Percentiles rank a stretch among this genome's conserved stretches.
Conservation (phyloP, 331 rosid species). For the Spiraea crenata region DNA sequence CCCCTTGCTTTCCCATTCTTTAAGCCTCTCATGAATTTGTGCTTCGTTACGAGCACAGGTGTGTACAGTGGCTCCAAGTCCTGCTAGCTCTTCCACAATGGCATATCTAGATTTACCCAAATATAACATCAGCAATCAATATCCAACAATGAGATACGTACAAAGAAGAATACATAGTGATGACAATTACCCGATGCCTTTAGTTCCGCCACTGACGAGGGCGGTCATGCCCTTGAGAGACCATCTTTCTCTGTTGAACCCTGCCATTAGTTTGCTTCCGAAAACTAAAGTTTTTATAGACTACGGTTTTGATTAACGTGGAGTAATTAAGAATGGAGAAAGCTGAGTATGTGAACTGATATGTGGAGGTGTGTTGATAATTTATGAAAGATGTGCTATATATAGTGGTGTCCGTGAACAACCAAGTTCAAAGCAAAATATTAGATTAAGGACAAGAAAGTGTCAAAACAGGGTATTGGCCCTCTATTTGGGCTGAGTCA, state of each 20-base stretch:
- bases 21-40: constrained; percentile 42
- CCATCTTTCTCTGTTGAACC: constrained; percentile 2
- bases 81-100: constrained; percentile 61
- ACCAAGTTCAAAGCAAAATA: no score
- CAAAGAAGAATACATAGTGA: no score
- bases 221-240: constrained; percentile 11
- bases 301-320: background rate
- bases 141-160: no score
- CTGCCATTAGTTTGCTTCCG: background rate
- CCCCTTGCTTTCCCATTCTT: constrained; percentile 51
- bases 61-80: constrained; percentile 63
- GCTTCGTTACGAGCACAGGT: constrained; percentile 47
- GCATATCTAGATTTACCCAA: constrained; percentile 32
- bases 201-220: constrained; percentile 12
- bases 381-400: no score
- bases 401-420: no score
- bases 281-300: background rate
- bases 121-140: no score
- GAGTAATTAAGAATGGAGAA: no score
- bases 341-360: background rate
- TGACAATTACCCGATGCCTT: constrained; percentile 6
- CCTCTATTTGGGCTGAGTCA: no score
- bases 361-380: no score
- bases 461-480: no score
- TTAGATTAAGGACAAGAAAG: no score